A percentile compares a stretch with the other conserved stretches of the same genome.
These are phyloP conservation scores for Tephrocybe rancida DNA, from an alignment of 768 basidiomycete species.

Conservation along the genomic window DNA sequence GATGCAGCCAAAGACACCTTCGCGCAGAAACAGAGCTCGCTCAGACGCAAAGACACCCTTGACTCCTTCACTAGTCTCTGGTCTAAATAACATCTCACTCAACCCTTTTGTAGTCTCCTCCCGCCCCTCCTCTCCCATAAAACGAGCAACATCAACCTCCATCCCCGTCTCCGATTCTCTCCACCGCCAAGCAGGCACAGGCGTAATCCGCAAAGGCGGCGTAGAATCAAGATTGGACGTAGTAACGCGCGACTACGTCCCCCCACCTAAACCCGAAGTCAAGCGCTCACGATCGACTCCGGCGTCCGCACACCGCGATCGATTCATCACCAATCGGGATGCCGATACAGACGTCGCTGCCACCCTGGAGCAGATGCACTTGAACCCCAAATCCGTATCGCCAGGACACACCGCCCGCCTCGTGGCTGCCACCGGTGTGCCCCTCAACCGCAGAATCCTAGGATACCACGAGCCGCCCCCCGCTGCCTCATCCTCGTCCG, in stretches of 20 bases:
- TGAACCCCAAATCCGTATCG: slow-evolving; percentile 61
- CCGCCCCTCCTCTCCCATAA: slow-evolving; percentile 65
- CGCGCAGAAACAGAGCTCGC: slow-evolving; percentile 44
- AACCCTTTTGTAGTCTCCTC: slow-evolving; percentile 72
- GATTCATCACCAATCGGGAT: slow-evolving; percentile 71
- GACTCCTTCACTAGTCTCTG: slow-evolving; percentile 46
- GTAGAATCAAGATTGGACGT: slow-evolving; percentile 78
- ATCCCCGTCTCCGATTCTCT: slow-evolving; percentile 56
- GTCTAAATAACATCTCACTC: slow-evolving; percentile 44
- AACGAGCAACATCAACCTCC: slow-evolving; percentile 51
- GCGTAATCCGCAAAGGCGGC: slow-evolving; percentile 77
- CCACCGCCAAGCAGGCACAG: slow-evolving; percentile 62
- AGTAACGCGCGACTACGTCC: slow-evolving; percentile 75
- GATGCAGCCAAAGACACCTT: slow-evolving; percentile 47
- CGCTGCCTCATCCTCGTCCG: slow-evolving; percentile 64
- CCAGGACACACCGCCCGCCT: slow-evolving; percentile 81
- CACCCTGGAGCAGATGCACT: slow-evolving; percentile 63
- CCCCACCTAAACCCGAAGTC: slow-evolving; percentile 59
- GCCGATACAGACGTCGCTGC: slow-evolving; percentile 56
- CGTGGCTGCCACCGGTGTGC: slow-evolving; percentile 74
- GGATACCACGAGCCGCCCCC: slow-evolving; percentile 90
- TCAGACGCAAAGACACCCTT: slow-evolving; percentile 54
- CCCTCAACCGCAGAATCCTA: slow-evolving; percentile 79
- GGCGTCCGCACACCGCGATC: slow-evolving; percentile 60
- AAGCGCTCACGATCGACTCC: slow-evolving; percentile 80